A percentile compares a stretch with the other conserved stretches of the same genome.
These are phyloP conservation scores for Thecaphora thlaspeos DNA, from an alignment of 1,284 basidiomycete genomes.

Conservation along the genomic window DNA sequence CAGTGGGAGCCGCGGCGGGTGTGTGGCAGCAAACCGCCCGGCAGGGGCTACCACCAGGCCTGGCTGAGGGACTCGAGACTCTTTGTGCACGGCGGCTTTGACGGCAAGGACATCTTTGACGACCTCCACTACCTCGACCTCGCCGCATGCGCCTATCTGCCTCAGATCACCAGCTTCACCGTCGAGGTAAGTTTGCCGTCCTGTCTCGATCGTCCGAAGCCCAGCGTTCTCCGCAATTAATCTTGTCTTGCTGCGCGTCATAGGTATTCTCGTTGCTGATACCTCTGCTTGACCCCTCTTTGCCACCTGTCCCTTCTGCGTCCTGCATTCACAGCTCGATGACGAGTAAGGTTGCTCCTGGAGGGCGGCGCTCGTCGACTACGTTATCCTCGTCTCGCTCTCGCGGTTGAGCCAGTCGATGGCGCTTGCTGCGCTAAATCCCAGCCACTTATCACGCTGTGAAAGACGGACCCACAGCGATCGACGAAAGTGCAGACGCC, in stretches of 20 bases:
- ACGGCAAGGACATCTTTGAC: constrained; percentile 76
- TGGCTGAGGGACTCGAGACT: constrained; percentile 78
- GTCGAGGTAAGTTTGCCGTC: constrained; percentile 15
- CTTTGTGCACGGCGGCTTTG: constrained; percentile 84
- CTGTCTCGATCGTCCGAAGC: no score
- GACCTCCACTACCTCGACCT: constrained; percentile 82
- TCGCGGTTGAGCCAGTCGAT: no score
- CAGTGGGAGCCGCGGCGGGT: constrained; percentile 68
- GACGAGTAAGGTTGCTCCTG: neutral
- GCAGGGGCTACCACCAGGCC: constrained; percentile 79
- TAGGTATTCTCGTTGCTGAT: neutral
- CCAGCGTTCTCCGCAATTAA: no score
- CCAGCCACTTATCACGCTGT: no score
- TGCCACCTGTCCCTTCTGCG: neutral
- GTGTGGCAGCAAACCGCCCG: constrained; percentile 68
- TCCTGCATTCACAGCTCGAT: neutral
- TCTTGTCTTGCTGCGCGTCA: no score
- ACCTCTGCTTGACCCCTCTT: neutral
- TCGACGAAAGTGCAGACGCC: no score
- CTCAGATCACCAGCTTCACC: constrained; percentile 70
- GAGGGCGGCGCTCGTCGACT: no score
- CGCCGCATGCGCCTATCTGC: constrained; percentile 83
- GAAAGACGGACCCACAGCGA: no score
- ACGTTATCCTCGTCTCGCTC: no score
- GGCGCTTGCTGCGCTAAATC: no score